A percentile compares a stretch with the other conserved stretches of the same genome.
Evolutionary conservation across 495 filamentous ascomycete genomes (phyloP).

Genomic region (Podospora australis): DNA sequence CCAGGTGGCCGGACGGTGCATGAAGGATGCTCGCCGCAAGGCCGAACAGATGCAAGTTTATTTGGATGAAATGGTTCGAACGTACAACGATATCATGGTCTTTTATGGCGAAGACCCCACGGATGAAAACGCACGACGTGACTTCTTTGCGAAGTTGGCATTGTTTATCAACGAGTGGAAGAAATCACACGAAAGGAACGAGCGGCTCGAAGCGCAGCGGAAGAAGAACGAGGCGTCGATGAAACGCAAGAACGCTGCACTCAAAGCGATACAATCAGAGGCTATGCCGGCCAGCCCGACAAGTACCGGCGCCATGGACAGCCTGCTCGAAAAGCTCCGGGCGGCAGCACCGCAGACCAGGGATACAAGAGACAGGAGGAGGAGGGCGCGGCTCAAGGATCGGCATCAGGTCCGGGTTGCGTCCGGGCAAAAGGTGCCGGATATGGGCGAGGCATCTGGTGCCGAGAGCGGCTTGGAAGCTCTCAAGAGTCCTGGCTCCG

Average conservation of each 20-base stretch:
- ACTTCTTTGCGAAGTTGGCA: slow-evolving; percentile 96
- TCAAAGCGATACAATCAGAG: slow-evolving; percentile 53
- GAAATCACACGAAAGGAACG: slow-evolving; percentile 91
- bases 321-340: slow-evolving; percentile 88
- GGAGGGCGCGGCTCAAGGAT: slow-evolving; percentile 81
- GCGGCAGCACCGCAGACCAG: slow-evolving; percentile 84
- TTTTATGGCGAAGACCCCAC: slow-evolving; percentile 93
- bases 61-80: slow-evolving; percentile 83
- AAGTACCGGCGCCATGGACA: slow-evolving; percentile 90
- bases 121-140: slow-evolving; percentile 89
- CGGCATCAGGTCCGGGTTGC: slow-evolving; percentile 88
- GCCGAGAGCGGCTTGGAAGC: slow-evolving; percentile 30
- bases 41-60: slow-evolving; percentile 94
- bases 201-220: slow-evolving; percentile 70
- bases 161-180: slow-evolving; percentile 90
- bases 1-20: slow-evolving; percentile 82
- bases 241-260: slow-evolving; percentile 73
- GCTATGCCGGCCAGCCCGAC: slow-evolving; percentile 57
- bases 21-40: slow-evolving; percentile 95
- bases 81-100: slow-evolving; percentile 91
- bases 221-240: slow-evolving; percentile 81
- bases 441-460: slow-evolving; percentile 49
- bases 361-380: slow-evolving; percentile 80
- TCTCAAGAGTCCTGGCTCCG: slow-evolving; percentile 17
- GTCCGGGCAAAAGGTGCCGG: slow-evolving; percentile 76